Base-by-base conservation (phyloP, 257 asterid genomes). In the Cruciata laevipes region DNA sequence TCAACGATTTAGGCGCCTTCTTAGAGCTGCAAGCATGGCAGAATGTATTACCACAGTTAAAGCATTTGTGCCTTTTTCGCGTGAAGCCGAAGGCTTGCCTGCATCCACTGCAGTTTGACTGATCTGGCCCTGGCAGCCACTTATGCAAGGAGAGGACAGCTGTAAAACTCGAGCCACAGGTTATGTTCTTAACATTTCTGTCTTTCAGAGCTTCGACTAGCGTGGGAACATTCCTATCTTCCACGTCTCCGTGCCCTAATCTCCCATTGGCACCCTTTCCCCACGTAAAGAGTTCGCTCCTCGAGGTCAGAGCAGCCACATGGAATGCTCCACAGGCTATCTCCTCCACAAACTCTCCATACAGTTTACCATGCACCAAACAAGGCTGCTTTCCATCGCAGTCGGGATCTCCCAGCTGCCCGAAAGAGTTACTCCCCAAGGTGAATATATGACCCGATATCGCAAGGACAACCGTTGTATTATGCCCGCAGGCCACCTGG, bases 111-210 rank as follows among this genome's bases (percentile, higher is more conserved):
- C 99, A 94, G 23, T 79, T 72, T 5, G 99, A 88, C 67, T 90
- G 99, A 80, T 94, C 99, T 21, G 90, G 89, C 16, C 96, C 99
- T 0, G 97, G 85, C 7, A 85, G 90, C 97, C 99, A 93, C 69
- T 84, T 93, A 64, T 90, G 97, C 75, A 86, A 86, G 84, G 96
- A 93, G 69, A 93, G 83, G 74, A 86, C 75, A 2, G 97, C 83
- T 1, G 95, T 86, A 69, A 77, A 93, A 74, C 84, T 93, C 7
- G 96, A 88, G 21, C 99, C 99, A 63, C 99, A 93, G 3, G 87
- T 83, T 40, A 93, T 81, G 69, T 82, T 86, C 71, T 86, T 86
- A 63, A 88, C 97, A n/a, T 82, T 90, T 77, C 83, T 82, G 77
- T 93, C 97, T 74, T 81, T 88, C 12, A 90, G 78, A 47, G 95